phyloP scores from a whole-genome alignment of 2,329 filamentous ascomycete genomes.

The Bipolaris gigantea region DNA sequence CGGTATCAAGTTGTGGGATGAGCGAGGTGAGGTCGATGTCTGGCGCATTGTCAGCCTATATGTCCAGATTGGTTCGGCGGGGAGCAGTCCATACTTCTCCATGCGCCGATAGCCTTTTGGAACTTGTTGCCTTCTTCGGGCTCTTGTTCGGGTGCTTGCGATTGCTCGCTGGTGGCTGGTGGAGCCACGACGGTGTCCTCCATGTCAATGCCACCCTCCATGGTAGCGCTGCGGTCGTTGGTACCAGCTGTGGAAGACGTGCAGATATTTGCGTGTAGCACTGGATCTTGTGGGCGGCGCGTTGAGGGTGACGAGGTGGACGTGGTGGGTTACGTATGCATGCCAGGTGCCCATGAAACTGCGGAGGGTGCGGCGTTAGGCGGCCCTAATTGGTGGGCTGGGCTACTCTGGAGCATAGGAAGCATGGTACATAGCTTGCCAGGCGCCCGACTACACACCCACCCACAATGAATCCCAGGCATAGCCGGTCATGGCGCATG shows the following conservation, averaged over 20 bases:
- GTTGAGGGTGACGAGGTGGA: conserved; percentile 7
- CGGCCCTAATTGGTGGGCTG: conserved; percentile 27
- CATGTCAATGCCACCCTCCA: conserved; percentile 42
- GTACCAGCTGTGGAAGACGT: not conserved
- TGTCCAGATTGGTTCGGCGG: not conserved
- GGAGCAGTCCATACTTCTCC: conserved; percentile 70
- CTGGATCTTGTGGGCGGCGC: conserved; percentile 8
- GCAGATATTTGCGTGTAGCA: not conserved
- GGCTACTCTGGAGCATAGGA: not conserved
- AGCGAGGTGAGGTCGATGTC: conserved; percentile 85
- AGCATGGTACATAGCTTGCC: conserved; percentile 9
- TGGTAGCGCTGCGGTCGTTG: conserved; percentile 15
- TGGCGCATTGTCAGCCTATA: conserved; percentile 46
- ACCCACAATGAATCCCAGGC: conserved; percentile 15
- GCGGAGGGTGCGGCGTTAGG: conserved; percentile 30
- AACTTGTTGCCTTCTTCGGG: conserved; percentile 78
- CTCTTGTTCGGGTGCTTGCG: conserved; percentile 9
- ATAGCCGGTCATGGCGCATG: conserved; percentile 39
- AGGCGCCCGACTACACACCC: conserved; percentile 13
- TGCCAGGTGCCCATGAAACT: conserved; percentile 27
- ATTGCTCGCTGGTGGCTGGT: conserved; percentile 7
- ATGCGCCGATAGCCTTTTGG: conserved; percentile 91
- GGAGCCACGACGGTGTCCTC: conserved; percentile 22
- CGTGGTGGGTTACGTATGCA: conserved; percentile 20
- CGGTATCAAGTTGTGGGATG: conserved; percentile 82